Conservation (phyloP, 2,329 filamentous ascomycete genomes). For the Pseudocercospora pini-densiflorae region DNA sequence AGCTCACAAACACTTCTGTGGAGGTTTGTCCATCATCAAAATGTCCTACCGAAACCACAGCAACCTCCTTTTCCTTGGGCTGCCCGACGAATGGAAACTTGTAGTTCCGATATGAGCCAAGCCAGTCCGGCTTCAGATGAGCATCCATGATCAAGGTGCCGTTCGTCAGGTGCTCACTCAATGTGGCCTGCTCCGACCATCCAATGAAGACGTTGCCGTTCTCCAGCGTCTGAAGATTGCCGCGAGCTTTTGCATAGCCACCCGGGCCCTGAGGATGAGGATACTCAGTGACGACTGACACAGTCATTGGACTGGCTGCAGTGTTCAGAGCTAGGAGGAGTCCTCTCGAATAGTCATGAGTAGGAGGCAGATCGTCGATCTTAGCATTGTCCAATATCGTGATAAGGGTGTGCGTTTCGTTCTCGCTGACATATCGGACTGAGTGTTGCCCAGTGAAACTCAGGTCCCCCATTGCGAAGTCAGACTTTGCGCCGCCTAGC, state of each 20-base stretch:
- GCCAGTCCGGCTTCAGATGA: constrained; percentile 42
- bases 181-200: constrained; percentile 44
- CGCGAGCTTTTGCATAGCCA: constrained; percentile 46
- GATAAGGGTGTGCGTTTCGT: constrained; percentile 49
- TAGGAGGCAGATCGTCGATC: constrained; percentile 22
- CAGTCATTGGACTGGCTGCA: constrained; percentile 16
- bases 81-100: constrained; percentile 52
- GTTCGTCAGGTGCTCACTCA: constrained; percentile 45
- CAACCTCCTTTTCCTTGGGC: background rate
- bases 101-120: constrained; percentile 55
- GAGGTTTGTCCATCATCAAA: background rate
- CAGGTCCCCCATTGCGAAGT: constrained; percentile 23
- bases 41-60: constrained; percentile 1
- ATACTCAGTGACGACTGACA: constrained; percentile 11
- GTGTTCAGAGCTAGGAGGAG: constrained; percentile 24
- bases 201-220: constrained; percentile 58
- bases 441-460: constrained; percentile 55
- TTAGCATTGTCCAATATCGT: constrained; percentile 57
- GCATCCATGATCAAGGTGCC: constrained; percentile 56
- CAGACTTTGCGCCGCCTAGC: constrained; percentile 36
- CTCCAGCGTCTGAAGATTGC: constrained; percentile 48
- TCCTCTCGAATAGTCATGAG: constrained; percentile 22
- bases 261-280: constrained; percentile 36
- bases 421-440: constrained; percentile 46
- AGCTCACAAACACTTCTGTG: constrained; percentile 53